A percentile compares a stretch with the other conserved stretches of the same genome.
These are phyloP conservation scores for Lachancea mirantina DNA, from an alignment of 805 yeast genomes.

Conservation along the genomic window DNA sequence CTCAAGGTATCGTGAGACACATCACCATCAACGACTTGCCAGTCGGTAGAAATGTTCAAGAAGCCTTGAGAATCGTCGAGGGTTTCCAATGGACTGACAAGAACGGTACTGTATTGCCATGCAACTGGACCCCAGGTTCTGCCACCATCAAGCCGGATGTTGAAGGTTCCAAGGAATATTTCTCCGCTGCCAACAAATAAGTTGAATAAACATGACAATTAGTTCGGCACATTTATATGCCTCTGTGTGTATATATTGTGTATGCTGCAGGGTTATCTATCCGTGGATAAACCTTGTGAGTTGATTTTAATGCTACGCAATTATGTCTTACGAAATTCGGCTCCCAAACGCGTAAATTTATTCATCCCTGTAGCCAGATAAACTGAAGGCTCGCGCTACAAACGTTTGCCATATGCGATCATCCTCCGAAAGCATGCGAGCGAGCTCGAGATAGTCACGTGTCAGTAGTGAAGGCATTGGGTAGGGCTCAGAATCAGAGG, in stretches of 20 bases:
- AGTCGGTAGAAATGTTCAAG: conserved; percentile 98
- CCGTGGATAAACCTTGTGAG: too few relatives aligned
- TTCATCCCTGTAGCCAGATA: conserved; percentile 53
- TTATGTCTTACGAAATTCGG: too few relatives aligned
- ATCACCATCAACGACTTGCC: conserved; percentile 97
- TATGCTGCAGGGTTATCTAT: too few relatives aligned
- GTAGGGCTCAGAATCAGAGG: conserved; percentile 56
- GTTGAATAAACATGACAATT: background rate
- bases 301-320: too few relatives aligned
- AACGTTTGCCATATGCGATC: conserved; percentile 50
- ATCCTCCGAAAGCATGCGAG: conserved; percentile 45
- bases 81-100: conserved; percentile 99
- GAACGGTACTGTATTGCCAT: conserved; percentile 99
- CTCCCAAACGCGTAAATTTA: too few relatives aligned
- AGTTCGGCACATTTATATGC: conserved; percentile 1
- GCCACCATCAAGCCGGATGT: conserved; percentile 87
- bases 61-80: conserved; percentile 93
- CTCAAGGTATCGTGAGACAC: conserved; percentile 91
- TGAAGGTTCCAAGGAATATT: conserved; percentile 72
- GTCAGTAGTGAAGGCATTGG: conserved; percentile 50
- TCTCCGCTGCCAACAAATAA: conserved; percentile 49
- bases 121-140: conserved; percentile 96
- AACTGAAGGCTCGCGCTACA: conserved; percentile 53
- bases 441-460: conserved; percentile 54
- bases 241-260: conserved; percentile 8